A percentile compares a stretch with the other conserved stretches of the same genome.
Conservation (phyloP, 352 stramenopile species). For the Pythium angustatum region DNA sequence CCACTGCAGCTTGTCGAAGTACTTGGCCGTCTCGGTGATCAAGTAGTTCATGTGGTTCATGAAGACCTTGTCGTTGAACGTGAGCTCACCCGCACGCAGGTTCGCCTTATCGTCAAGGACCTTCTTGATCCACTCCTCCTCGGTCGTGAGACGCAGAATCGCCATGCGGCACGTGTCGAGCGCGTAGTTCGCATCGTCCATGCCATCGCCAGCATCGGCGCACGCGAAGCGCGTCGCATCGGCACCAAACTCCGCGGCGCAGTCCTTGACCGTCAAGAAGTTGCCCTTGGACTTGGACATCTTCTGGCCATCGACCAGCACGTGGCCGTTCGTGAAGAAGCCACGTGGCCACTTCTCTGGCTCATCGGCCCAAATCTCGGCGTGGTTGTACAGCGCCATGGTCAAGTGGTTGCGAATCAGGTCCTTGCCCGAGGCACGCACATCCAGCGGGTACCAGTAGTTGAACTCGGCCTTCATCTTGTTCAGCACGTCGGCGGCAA, state of each 20-base stretch:
- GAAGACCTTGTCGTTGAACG: slow-evolving; percentile 95
- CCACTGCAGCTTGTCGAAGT: slow-evolving; percentile 92
- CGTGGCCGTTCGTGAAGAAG: slow-evolving; percentile 99
- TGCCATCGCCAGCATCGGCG: slow-evolving; percentile 96
- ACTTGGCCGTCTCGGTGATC: slow-evolving; percentile 88
- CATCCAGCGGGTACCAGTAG: slow-evolving; percentile 99
- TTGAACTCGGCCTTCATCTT: slow-evolving; percentile 97
- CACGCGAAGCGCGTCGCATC: slow-evolving; percentile 97
- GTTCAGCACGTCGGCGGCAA: slow-evolving; percentile 89
- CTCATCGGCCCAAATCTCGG: slow-evolving; percentile 98
- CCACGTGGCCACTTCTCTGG: slow-evolving; percentile 96
- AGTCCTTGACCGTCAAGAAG: slow-evolving; percentile 99
- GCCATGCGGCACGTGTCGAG: slow-evolving; percentile 96
- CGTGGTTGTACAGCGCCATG: slow-evolving; percentile 99
- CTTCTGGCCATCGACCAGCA: slow-evolving; percentile 97
- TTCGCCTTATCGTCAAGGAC: slow-evolving; percentile 83
- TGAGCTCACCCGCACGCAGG: slow-evolving; percentile 75
- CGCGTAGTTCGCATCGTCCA: slow-evolving; percentile 99
- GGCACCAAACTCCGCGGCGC: slow-evolving; percentile 94
- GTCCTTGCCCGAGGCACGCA: slow-evolving; percentile 96
- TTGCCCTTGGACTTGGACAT: slow-evolving; percentile 99
- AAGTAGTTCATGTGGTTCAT: slow-evolving; percentile 97
- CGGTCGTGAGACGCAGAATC: slow-evolving; percentile 96
- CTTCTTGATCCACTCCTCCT: slow-evolving; percentile 98
- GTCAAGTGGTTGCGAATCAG: slow-evolving; percentile 99